Base-by-base conservation (phyloP, 352 stramenopile genomes). In the Phytophthora multivora region DNA sequence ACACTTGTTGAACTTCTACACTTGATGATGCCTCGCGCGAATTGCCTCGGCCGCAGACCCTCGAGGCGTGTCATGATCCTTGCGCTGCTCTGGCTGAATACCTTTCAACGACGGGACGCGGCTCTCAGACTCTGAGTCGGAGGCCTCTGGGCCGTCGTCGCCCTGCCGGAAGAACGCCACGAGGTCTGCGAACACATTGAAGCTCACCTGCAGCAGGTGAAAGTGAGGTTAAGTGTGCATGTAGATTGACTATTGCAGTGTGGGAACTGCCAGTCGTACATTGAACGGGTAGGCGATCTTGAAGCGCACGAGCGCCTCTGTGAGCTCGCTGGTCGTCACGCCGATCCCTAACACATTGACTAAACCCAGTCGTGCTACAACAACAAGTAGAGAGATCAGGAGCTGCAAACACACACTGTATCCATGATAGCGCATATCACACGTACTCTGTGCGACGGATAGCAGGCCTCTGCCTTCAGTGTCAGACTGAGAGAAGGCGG, bases 171-270 rank as follows among this genome's bases (percentile, higher is more conserved):
- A 83, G 54, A 77, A 77, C 4, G 56, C 51, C 15, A 77, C 75
- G 19, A 91, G 63, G 23, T 88, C 77, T 4, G 65, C 63, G 35
- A 91, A 91, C 19, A 79, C 56, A 30, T 88, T 79, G 49, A 91
- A 90, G 28, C 73, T 72, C 56, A 90, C 67, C 83, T 91, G 50
- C 23, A 53, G 21, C 31, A 64, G 23, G 28, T 10, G 9, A 33
- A 33, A 33, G 28, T 2, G 13, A 33, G 8, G 9, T 33, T 33
- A 33, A n/a, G 9, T 33, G 28, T 23, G 4, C 21, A 23, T 23
- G 21, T 33, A 4, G 28, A 33, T 33, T 11, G 4, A 13, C 8
- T 13, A 12, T 9, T 12, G 28, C 3, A 23, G 21, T 23, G 21
- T 8, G 13, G 8, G 11, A 33, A 12, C 10, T 19, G 31, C 4